Evolutionary conservation across 1,284 basidiomycete genomes (phyloP), one percentile per base, ranked within the genome.

Genomic region (Moniliophthora roreri): DNA sequence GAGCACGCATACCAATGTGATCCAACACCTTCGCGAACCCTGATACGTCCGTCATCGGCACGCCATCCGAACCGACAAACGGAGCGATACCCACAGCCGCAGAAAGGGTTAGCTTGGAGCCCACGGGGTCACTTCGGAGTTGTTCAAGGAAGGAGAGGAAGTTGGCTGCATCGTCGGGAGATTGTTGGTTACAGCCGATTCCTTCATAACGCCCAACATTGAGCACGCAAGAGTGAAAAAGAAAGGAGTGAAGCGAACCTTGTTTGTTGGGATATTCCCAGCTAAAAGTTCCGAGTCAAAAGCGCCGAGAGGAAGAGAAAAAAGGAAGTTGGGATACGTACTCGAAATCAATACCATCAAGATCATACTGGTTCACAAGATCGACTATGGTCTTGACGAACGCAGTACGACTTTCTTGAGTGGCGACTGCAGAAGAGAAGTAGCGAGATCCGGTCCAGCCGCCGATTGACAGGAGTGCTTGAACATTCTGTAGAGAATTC

Each of bases 261-360:
- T 74, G 70, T 15, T 76, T 73, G 51, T 78, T 81, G 5, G 91
- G 91, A 65, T 91, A 93, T 66, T 93, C 91, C 91, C 91, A 94
- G 66, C 91, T 92, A 58, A 49, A 62, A 18, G 11, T 32, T 38
- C 4, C 44, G 16, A 42, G 34, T 2, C 7, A 51, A 8, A 53
- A 10, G n/a, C n/a, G n/a, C n/a, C n/a, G n/a, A n/a, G n/a, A n/a
- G n/a, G n/a, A 42, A 42, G 13, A 15, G n/a, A 6, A 42, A 42
- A 3, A 23, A 42, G 36, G 36, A 37, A 11, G 13, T 13, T 3
- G 36, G 36, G 37, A 36, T 6, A 51, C 40, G 28, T 46, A 88
- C 86, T 95, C 93, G 59, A 95, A 87, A 66, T 96, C 93, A 54
- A 96, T 78, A 11, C 92, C 93, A 65, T 93, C 86, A 2, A 96